Evolutionary conservation across 176 grass and related monocot species (phyloP).

Genomic region (Melocanna baccifera): DNA sequence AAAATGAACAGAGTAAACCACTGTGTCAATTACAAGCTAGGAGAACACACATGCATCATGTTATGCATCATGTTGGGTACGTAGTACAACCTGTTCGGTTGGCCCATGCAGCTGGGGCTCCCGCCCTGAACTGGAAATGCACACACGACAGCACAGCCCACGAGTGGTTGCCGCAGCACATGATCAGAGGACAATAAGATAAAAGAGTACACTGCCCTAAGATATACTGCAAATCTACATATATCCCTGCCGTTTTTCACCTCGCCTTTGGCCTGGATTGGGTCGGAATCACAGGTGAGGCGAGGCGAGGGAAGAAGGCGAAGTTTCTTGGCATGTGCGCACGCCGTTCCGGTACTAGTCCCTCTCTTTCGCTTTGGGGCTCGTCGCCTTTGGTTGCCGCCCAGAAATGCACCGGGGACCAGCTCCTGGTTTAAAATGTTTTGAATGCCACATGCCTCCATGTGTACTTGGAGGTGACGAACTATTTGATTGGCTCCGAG

Average conservation of each 20-base stretch:
- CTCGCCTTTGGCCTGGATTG: neutral
- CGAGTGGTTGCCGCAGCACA: neutral
- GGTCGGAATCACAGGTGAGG: neutral
- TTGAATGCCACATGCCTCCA: slow-evolving; percentile 49
- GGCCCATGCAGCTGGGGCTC: slow-evolving; percentile 2
- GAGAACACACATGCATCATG: neutral
- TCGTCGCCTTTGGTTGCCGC: neutral
- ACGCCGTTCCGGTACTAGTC: neutral
- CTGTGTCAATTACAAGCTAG: neutral
- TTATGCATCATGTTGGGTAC: neutral
- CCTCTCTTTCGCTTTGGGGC: neutral
- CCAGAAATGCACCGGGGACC: slow-evolving; percentile 14
- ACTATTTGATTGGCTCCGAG: slow-evolving; percentile 40
- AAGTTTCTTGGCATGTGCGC: neutral
- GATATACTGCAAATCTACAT: neutral
- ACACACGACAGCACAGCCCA: neutral
- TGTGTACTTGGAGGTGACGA: slow-evolving; percentile 38
- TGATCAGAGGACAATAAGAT: neutral
- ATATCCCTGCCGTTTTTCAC: neutral
- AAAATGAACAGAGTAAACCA: neutral
- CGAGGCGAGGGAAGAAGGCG: neutral
- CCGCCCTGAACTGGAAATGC: neutral
- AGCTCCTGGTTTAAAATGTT: slow-evolving; percentile 36
- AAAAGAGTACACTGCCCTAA: neutral
- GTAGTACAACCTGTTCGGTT: neutral